A percentile compares a stretch with the other conserved stretches of the same genome.
These are phyloP conservation scores for Millerozyma miso DNA, from an alignment of 805 yeast genomes.

Conservation along the genomic window DNA sequence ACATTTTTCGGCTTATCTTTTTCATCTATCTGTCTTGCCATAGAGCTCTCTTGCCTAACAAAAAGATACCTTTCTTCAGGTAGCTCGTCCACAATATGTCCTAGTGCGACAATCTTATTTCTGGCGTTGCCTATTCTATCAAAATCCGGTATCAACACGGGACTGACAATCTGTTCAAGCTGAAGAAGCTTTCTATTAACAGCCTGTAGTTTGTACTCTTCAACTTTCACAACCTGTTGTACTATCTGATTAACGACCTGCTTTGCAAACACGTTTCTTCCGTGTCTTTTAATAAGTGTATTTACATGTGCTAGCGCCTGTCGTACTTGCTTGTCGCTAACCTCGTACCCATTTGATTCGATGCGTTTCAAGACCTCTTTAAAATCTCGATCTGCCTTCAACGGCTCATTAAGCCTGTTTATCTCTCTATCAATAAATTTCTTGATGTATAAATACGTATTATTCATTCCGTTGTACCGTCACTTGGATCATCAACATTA, in stretches of 20 bases:
- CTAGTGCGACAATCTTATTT: conserved; percentile 17
- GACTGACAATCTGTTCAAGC: conserved; percentile 18
- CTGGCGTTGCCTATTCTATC: conserved; percentile 9
- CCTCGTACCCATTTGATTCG: conserved; percentile 3
- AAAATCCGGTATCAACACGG: conserved; percentile 24
- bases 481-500: background rate
- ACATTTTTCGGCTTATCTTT: conserved; percentile 1
- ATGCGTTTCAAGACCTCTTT: conserved; percentile 5
- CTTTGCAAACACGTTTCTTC: conserved; percentile 20
- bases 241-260: conserved; percentile 34
- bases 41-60: conserved; percentile 4
- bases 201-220: conserved; percentile 21
- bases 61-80: conserved; percentile 32
- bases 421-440: conserved; percentile 30
- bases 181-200: conserved; percentile 25
- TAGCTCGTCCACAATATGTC: conserved; percentile 22
- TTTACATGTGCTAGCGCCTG: conserved; percentile 21
- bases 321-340: conserved; percentile 11
- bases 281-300: conserved; percentile 21
- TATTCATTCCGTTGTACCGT: conserved; percentile 6
- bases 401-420: conserved; percentile 24
- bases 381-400: conserved; percentile 14
- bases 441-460: conserved; percentile 27
- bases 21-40: conserved; percentile 7
- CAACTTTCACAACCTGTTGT: conserved; percentile 32